Base-by-base conservation (phyloP, 352 stramenopile species). In the Phytophthora cryptogea region DNA sequence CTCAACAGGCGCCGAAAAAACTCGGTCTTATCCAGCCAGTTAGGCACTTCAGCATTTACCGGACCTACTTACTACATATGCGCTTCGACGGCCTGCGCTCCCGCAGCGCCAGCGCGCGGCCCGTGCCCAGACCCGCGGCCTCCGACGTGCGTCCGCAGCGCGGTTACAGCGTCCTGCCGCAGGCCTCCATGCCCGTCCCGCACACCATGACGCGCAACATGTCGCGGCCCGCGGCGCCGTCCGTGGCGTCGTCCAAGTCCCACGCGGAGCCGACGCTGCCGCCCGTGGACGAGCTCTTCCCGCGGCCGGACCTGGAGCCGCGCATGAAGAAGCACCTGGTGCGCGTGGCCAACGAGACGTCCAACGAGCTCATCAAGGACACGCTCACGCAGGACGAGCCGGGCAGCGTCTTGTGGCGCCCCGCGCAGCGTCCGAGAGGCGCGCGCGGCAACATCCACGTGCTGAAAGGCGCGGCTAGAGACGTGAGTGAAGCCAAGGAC, bases 281-380 rank as follows among this genome's bases (percentile, higher is more conserved):
- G 6, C 49, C 54, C 4, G 53, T 67, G 3, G 68, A 78, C 37
- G 74, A 88, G 42, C 68, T 79, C n/a, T 88, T 91, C 56, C 53
- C 78, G 23, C 78, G 75, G 10, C 70, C 78, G 1, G 77, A 89
- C 30, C 68, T 93, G 6, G 76, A 89, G 56, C 73, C 78, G 54
- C 78, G 78, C 33, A 91, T 88, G 75, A 86, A 83, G 57, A 89
- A 88, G 42, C 85, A 89, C 51, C 74, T 93, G 44, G 80, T 93
- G 46, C 75, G 78, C 7, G 78, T 91, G 36, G 83, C 81, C 10
- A 90, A 93, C 54, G 80, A 89, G 70, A 93, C 83, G n/a, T 82
- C 79, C 48, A 93, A 90, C 51, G 77, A 86, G 55, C 67, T 93
- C 23, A 90, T 91, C 42, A 69, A 74, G 35, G 81, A 93, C 58